Conservation (phyloP, 441 rosid species). For the Eugenia klotzschiana region DNA sequence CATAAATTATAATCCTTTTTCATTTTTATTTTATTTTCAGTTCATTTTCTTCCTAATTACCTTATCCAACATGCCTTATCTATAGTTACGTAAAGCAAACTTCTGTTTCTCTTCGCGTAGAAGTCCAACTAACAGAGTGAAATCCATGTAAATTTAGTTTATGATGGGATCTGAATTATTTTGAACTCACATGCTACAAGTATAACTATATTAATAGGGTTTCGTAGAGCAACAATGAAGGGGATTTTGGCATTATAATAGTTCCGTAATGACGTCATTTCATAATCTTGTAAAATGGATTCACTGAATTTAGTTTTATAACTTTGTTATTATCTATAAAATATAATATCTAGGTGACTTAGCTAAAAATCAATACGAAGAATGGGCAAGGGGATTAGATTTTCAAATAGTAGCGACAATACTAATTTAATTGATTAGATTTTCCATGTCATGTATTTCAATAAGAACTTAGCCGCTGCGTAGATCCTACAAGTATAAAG, state of each 20-base stretch:
- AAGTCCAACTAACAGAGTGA: not conserved
- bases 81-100: not conserved
- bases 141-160: not conserved
- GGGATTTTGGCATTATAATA: too few species aligned
- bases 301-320: too few species aligned
- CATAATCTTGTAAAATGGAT: too few species aligned
- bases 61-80: not conserved
- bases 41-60: not conserved
- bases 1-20: fast-evolving
- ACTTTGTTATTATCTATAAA: too few species aligned
- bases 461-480: too few species aligned
- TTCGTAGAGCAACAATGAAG: not conserved
- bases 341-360: not conserved
- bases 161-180: not conserved
- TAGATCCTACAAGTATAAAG: too few species aligned
- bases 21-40: not conserved
- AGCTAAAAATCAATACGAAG: not conserved
- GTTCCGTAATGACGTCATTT: too few species aligned
- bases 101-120: not conserved
- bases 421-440: too few species aligned
- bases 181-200: not conserved
- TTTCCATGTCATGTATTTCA: too few species aligned
- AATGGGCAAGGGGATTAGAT: not conserved
- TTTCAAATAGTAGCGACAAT: not conserved
- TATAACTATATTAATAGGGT: too few species aligned